Conservation (phyloP, 805 yeast species). For the Hanseniaspora occidentalis region DNA sequence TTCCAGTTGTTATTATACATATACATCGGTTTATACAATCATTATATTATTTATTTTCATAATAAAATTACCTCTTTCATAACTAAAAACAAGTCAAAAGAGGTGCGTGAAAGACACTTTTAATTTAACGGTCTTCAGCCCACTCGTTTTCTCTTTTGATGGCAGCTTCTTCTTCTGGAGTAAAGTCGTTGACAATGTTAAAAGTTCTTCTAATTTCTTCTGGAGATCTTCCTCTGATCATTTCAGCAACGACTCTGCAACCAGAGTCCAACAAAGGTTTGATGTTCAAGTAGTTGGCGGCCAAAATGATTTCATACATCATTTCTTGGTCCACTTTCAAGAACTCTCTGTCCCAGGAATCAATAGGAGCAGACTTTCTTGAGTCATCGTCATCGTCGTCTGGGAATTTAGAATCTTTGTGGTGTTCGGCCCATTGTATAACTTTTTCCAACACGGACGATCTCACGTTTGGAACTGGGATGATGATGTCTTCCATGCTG, state of each 20-base stretch:
- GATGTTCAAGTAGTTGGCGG: conserved; percentile 71
- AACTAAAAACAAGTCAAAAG: no score
- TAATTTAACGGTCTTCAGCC: conserved; percentile 56
- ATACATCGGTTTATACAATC: no score
- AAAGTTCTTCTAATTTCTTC: conserved; percentile 72
- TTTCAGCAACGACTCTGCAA: conserved; percentile 71
- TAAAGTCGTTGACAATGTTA: conserved; percentile 70
- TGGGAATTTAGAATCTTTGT: conserved; percentile 65
- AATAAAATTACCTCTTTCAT: no score
- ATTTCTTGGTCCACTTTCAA: conserved; percentile 87
- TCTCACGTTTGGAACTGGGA: conserved; percentile 85
- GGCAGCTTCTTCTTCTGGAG: conserved; percentile 82
- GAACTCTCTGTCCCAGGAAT: conserved; percentile 92
- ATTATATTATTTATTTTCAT: no score
- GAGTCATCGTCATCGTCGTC: conserved; percentile 78
- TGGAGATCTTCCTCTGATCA: conserved; percentile 71
- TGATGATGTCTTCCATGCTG: conserved; percentile 59
- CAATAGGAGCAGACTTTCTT: conserved; percentile 81
- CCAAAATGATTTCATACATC: conserved; percentile 68
- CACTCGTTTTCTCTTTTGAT: conserved; percentile 80
- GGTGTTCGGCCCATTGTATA: conserved; percentile 95
- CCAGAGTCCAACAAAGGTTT: conserved; percentile 67
- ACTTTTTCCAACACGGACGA: conserved; percentile 80
- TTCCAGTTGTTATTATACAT: no score
- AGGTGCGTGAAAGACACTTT: no score